Evolutionary conservation across 2,329 filamentous ascomycete species (phyloP).

Genomic region (Arthrobotrys megalospora): DNA sequence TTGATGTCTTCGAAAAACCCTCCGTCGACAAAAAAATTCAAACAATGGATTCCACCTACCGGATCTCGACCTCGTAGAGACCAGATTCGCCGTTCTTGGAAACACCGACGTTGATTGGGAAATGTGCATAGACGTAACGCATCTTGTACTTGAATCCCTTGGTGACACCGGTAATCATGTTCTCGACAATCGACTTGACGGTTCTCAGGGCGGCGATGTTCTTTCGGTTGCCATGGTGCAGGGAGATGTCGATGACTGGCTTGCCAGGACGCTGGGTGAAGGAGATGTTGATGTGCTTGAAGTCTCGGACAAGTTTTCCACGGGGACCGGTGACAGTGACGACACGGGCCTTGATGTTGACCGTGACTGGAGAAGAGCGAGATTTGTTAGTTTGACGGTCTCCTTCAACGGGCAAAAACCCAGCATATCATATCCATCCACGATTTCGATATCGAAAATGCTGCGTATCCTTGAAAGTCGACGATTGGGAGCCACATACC

Average conservation of each 20-base stretch:
- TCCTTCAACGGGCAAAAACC: conserved; percentile 14
- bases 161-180: conserved; percentile 97
- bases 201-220: conserved; percentile 97
- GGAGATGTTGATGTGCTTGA: conserved; percentile 95
- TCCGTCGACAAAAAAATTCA: conserved; percentile 2
- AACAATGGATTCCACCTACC: conserved; percentile 73
- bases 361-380: conserved; percentile 80
- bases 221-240: conserved; percentile 99
- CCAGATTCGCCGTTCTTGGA: conserved; percentile 95
- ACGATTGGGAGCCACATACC: conserved; percentile 76
- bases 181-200: conserved; percentile 98
- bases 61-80: conserved; percentile 93
- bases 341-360: conserved; percentile 95
- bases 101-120: conserved; percentile 99
- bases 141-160: conserved; percentile 99
- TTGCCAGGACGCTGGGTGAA: conserved; percentile 81
- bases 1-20: conserved; percentile 4
- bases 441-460: conserved; percentile 60
- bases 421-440: background rate
- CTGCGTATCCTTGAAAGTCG: conserved; percentile 61
- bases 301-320: conserved; percentile 97
- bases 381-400: conserved; percentile 66
- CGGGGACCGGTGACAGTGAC: conserved; percentile 98
- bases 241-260: conserved; percentile 94
- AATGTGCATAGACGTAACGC: conserved; percentile 99